Base-by-base conservation (phyloP, 148 eudicot genomes). In the Vaccinium corymbosum region DNA sequence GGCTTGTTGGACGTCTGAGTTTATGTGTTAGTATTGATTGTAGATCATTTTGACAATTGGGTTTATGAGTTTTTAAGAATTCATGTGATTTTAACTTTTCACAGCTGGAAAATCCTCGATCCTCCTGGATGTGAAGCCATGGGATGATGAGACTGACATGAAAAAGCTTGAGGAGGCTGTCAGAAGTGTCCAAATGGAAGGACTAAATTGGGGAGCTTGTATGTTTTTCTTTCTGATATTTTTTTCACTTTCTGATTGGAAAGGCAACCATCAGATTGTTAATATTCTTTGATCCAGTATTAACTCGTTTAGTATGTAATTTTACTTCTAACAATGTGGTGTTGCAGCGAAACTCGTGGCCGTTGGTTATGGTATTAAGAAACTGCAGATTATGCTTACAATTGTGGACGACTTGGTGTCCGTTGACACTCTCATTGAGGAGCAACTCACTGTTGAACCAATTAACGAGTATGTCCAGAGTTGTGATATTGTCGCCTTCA, bases 91-190 rank as follows among this genome's bases (percentile, higher is more conserved):
- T 27, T 68, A 22, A 64, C 71, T 76, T 25, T 52, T 84, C 77
- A 62, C 90, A 95, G 98, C 94, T 80, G 98, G 98, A 53, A 94
- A 95, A 86, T 95, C 98, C 22, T 95, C 98, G 0, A 92, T 95
- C 48, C 84, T 94, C 91, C 22, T 94, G 90, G 97, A 92, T 74
- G 86, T 96, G 3, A 96, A 96, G 92, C 99, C 98, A 84, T 94
- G 99, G 98, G 99, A 96, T 83, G 99, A 96, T 82, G 98, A 96
- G 83, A 96, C 99, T 12, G 99, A 96, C 89, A 96, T 96, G 99
- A 25, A 83, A 83, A 91, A 93, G 91, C 98, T 96, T 20, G 99
- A 96, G 91, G 97, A 96, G 85, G 94, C 95, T n/a, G 94, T 96
- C 76, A 90, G 98, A 83, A 85, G 93, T 82, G 91, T 95, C 81